Evolutionary conservation across 202 grass and related monocot genomes (phyloP), one percentile per base, ranked within the genome.

Genomic region (Carex sylvatica): DNA sequence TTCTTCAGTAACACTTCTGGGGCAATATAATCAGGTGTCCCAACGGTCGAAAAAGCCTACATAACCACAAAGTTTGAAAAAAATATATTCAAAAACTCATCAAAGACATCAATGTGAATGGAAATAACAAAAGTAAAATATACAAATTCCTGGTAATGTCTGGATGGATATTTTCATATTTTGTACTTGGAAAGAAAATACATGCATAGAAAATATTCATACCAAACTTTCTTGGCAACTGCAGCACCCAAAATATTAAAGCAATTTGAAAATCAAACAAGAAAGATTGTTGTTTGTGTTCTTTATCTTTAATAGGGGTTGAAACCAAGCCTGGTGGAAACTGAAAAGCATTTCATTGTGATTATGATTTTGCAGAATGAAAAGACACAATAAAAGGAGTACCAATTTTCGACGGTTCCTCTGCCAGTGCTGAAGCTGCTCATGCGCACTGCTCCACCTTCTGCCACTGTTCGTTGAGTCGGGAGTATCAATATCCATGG

Each of bases 1-100:
- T 99, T 98, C 85, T 98, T 98, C 62, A 98, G 83, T 69, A 98
- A 88, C 88, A 98, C 92, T 91, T 98, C 95, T 67, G 96, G 96
- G 86, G 96, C 96, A 92, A 98, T 95, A 89, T 98, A 98, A 80
- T 98, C 95, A 15, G 91, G 90, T 13, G 95, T 98, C 24, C 95
- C 95, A 85, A 98, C 95, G 79, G 92, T 98, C 23, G 92, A 95
- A 90, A 95, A 99, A 73, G 96, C 96, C 96, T 99, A 80, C 42
- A 89, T 40, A 52, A 68, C 51, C 82, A 84, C 77, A 62, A 10
- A 55, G 54, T 5, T 49, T 30, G n/a, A 28, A 7, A 55, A 49
- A 49, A 64, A 70, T 59, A 47, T 63, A 80, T 68, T 72, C 14
- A 56, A 70, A 28, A 58, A 76, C 19, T 31, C 35, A 53, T 15